Percentiles rank a stretch among this genome's conserved stretches.
Conservation (phyloP, 2,329 filamentous ascomycete species). For the Gnomoniopsis sp. region DNA sequence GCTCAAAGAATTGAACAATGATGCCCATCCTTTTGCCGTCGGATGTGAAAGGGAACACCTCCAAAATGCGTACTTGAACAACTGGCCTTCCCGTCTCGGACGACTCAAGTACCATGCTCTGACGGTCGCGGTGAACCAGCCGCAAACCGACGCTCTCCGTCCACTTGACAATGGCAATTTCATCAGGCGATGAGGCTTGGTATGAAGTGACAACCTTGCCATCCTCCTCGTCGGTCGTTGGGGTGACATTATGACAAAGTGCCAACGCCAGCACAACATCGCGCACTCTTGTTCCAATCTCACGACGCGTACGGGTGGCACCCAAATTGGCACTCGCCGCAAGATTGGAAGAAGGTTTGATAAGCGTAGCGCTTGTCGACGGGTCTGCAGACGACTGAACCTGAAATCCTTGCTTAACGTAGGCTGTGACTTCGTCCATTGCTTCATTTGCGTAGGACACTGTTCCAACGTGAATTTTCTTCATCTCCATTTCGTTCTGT, state of each 20-base stretch:
- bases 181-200: slow-evolving; percentile 94
- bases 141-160: slow-evolving; percentile 89
- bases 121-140: slow-evolving; percentile 80
- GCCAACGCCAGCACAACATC: slow-evolving; percentile 91
- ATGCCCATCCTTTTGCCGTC: slow-evolving; percentile 99
- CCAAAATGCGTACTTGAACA: slow-evolving; percentile 83
- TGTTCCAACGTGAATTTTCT: slow-evolving; percentile 96
- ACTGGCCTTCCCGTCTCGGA: slow-evolving; percentile 69
- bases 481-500: slow-evolving; percentile 98
- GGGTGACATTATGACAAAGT: slow-evolving; percentile 95
- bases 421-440: slow-evolving; percentile 92
- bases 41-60: slow-evolving; percentile 96
- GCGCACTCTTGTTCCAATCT: slow-evolving; percentile 89
- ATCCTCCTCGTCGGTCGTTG: slow-evolving; percentile 78
- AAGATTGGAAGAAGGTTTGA: slow-evolving; percentile 73
- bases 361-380: slow-evolving; percentile 48
- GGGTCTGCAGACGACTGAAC: slow-evolving; percentile 43
- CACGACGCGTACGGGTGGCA: slow-evolving; percentile 80
- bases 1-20: slow-evolving; percentile 78
- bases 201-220: slow-evolving; percentile 78
- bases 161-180: slow-evolving; percentile 96
- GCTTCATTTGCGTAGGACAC: slow-evolving; percentile 98
- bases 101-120: slow-evolving; percentile 78
- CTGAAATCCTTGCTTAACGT: slow-evolving; percentile 80
- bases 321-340: slow-evolving; percentile 56